Evolutionary conservation across 805 yeast genomes (phyloP), one percentile per base, ranked within the genome.

Genomic region (Metschnikowia continentalis): DNA sequence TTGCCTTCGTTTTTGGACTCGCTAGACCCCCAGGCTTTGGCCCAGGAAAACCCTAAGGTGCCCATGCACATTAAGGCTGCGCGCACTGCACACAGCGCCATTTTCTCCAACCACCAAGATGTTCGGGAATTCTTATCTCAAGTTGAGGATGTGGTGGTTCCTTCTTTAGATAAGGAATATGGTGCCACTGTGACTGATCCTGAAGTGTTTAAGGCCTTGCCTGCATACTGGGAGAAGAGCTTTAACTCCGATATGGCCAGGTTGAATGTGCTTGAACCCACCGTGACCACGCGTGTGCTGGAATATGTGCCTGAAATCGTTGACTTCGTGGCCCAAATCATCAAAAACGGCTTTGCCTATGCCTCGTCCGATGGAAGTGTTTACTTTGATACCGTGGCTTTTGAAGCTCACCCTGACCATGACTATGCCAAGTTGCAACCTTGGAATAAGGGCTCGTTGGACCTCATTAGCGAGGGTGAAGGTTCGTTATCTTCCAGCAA

Each of bases 401-500:
- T 92, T 66, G 98, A 94, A 60, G 71, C 71, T 35, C 75, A 77
- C 48, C 81, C 82, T 6, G 70, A 78, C 42, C 99, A 94, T 65
- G 85, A 79, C 52, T 94, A 94, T 67, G 98, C 98, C 36, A 94
- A 94, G 69, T 81, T 91, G 62, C 98, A 94, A 72, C 99, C 99
- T 17, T 92, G 98, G 98, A 94, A 91, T 65, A 89, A 90, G 70
- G 96, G 96, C 47, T 84, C 90, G 59, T 69, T 83, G 66, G 90
- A 83, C 42, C 80, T 94, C 52, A 87, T 94, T 50, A 86, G 85
- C 48, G 99, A 94, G 60, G 99, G 97, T 52, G 99, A 94, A 70
- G 99, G 99, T 32, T 84, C 96, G 8, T 74, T 92, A 48, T 49
- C 74, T 61, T 70, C 77, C 11, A 40, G 50, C 35, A 75, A 75